Evolutionary conservation across 192 early-diverging fungal species (phyloP).

Genomic region (Coemansia sp.): DNA sequence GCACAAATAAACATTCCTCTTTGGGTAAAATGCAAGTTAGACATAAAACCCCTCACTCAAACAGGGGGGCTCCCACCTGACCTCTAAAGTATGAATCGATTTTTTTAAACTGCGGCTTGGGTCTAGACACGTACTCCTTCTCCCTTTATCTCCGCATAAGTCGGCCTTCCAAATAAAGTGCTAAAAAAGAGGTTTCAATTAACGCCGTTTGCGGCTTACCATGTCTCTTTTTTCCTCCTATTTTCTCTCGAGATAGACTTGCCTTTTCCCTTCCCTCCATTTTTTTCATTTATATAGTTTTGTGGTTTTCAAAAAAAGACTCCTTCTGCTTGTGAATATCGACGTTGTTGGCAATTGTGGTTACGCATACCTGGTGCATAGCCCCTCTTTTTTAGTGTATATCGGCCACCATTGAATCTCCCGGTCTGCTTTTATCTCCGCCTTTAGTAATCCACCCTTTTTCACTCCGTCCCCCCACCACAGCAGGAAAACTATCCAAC

Average conservation of each 20-base stretch:
- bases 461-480: background rate
- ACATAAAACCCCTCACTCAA: background rate
- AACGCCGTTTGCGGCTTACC: background rate
- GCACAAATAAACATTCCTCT: background rate
- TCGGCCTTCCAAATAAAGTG: conserved; percentile 6
- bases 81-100: background rate
- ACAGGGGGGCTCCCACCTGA: background rate
- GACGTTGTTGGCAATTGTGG: background rate
- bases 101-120: background rate
- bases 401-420: background rate
- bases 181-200: background rate
- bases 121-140: background rate
- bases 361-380: conserved; percentile 2
- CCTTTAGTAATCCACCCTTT: background rate
- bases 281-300: background rate
- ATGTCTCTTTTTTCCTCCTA: background rate
- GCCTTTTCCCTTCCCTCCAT: background rate
- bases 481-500: background rate
- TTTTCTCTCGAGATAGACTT: background rate
- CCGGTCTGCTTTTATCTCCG: background rate
- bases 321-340: background rate
- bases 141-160: conserved; percentile 7
- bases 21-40: conserved; percentile 9
- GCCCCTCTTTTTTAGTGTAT: background rate
- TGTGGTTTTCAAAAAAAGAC: background rate